phyloP scores from a whole-genome alignment of 768 basidiomycete genomes.

The Phylloporus sp. region DNA sequence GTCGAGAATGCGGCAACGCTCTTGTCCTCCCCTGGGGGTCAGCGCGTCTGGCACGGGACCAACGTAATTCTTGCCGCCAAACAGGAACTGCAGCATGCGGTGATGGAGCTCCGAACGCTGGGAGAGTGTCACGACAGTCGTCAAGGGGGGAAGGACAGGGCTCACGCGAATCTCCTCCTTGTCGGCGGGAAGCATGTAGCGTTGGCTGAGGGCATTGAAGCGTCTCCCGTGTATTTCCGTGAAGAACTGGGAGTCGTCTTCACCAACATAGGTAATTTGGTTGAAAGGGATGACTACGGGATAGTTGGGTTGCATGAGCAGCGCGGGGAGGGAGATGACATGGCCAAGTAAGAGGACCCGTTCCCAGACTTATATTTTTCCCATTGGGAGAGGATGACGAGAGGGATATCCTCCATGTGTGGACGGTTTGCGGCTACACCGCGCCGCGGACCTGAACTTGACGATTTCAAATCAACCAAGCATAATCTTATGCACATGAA shows the following conservation, averaged over 20 bases:
- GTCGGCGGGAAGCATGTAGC: constrained; percentile 65
- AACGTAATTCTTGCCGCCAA: constrained; percentile 59
- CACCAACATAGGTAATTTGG: constrained; percentile 36
- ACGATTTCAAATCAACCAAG: constrained; percentile 29
- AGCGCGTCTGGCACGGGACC: constrained; percentile 61
- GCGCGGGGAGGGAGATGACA: constrained; percentile 18
- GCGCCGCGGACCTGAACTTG: constrained; percentile 29
- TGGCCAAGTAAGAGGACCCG: constrained; percentile 5
- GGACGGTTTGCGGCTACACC: constrained; percentile 28
- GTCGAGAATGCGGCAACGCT: constrained; percentile 50
- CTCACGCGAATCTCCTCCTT: constrained; percentile 60
- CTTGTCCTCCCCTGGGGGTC: constrained; percentile 31
- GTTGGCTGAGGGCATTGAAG: constrained; percentile 51
- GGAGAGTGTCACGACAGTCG: constrained; percentile 3
- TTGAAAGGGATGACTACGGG: constrained; percentile 33
- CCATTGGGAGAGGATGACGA: constrained; percentile 30
- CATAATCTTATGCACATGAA: constrained; percentile 23
- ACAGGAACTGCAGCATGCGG: constrained; percentile 63
- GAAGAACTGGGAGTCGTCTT: constrained; percentile 52
- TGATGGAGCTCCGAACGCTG: constrained; percentile 65
- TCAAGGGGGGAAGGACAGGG: neutral
- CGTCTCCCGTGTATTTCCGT: constrained; percentile 48
- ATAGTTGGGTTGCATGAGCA: constrained; percentile 29
- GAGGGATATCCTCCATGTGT: constrained; percentile 26
- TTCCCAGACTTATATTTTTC: constrained; percentile 31